Evolutionary conservation across 176 grass and related monocot genomes (phyloP), one percentile per base, ranked within the genome.

Genomic region (Stipa capillata): DNA sequence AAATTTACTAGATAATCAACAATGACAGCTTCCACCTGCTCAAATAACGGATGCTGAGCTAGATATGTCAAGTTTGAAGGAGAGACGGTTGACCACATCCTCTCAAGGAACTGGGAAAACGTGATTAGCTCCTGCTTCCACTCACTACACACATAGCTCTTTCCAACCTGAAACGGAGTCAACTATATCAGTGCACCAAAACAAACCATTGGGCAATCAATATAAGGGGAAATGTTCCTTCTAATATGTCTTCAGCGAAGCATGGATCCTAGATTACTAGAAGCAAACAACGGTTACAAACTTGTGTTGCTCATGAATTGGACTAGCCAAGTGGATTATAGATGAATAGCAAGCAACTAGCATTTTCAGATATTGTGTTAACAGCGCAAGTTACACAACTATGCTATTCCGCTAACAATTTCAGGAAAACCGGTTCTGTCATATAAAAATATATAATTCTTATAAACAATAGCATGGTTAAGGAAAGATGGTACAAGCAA

Each of bases 71-170:
- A 78, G 29, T 82, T 91, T 41, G 86, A 80, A 52, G 87, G 72
- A 44, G 75, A 84, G 33, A 62, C 76, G 59, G 62, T 55, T 57
- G 85, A 88, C 77, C 74, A 81, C 72, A 94, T 87, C 85, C 87
- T 92, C 51, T 98, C 92, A 68, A 98, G 70, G 56, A 98, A 94
- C 83, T 94, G 87, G 49, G 95, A 92, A 69, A 98, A 92, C 18
- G 87, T 98, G 63, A 98, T 90, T 44, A 98, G 85, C 73, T 98
- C 90, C 82, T 94, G 92, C 82, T 98, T 98, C 95, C 95, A 98
- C 24, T 94, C 90, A 67, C 34, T 79, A 55, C 87, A 93, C 17
- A 93, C 84, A 82, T 94, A 94, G 34, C 90, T 92, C 72, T 92
- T 94, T 79, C 92, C 95, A 75, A 98, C 90, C 95, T 94, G 80